phyloP scores from a whole-genome alignment of 345 rosid genomes.

The Camelina hispida region DNA sequence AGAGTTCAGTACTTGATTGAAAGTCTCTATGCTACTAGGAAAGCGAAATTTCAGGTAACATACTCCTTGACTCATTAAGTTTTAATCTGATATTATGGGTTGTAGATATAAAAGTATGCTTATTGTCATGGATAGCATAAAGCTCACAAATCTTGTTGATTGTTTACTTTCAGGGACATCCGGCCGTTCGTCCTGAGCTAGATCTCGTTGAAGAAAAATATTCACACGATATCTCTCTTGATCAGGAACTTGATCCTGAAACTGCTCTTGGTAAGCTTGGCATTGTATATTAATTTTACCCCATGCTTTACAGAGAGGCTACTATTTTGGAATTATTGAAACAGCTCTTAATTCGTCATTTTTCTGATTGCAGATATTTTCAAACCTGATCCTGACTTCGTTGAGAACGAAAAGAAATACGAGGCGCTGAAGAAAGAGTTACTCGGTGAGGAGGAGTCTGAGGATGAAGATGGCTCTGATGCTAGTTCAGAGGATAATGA shows the following conservation, averaged over 20 bases:
- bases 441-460: slow-evolving; percentile 86
- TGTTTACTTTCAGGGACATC: slow-evolving; percentile 68
- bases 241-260: slow-evolving; percentile 74
- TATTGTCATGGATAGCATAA: background rate
- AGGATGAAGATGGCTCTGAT: slow-evolving; percentile 81
- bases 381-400: slow-evolving; percentile 76
- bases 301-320: slow-evolving; percentile 1
- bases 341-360: slow-evolving; percentile 4
- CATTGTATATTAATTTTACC: background rate
- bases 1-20: slow-evolving; percentile 92
- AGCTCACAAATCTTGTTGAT: slow-evolving; percentile 17
- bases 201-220: slow-evolving; percentile 95
- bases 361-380: slow-evolving; percentile 61
- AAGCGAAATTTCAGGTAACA: slow-evolving; percentile 90
- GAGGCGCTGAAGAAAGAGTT: slow-evolving; percentile 89
- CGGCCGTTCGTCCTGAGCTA: slow-evolving; percentile 92
- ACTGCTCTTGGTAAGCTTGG: slow-evolving; percentile 71
- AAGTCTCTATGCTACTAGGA: slow-evolving; percentile 81
- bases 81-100: background rate
- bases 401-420: slow-evolving; percentile 84
- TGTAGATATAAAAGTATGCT: background rate
- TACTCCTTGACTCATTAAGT: background rate
- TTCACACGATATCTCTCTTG: slow-evolving; percentile 87
- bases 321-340: slow-evolving; percentile 5
- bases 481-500: slow-evolving; percentile 64